phyloP scores from a whole-genome alignment of 192 early-diverging fungal genomes.

The Podila horticola region DNA sequence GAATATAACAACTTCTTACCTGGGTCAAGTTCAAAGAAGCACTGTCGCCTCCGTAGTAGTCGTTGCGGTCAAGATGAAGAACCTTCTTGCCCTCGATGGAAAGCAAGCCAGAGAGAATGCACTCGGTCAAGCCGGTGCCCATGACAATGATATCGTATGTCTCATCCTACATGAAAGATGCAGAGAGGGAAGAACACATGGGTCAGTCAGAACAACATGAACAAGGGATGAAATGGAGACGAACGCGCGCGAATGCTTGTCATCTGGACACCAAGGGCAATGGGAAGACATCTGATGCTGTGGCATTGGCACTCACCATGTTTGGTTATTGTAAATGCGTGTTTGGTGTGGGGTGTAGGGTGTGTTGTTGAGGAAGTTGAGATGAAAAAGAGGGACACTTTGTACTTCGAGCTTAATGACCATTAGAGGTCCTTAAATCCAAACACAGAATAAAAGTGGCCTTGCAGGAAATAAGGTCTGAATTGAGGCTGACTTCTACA shows the following conservation, averaged over 20 bases:
- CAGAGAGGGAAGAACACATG: neutral
- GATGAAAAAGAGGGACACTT: neutral
- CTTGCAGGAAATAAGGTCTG: too few species aligned
- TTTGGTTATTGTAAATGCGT: neutral
- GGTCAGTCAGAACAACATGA: neutral
- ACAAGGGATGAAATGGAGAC: too few species aligned
- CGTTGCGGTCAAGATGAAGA: slow-evolving; percentile 93
- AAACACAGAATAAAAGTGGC: too few species aligned
- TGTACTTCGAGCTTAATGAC: too few species aligned
- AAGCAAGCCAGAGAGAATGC: slow-evolving; percentile 87
- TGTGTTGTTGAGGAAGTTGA: slow-evolving; percentile 7
- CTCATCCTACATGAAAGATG: slow-evolving; percentile 71
- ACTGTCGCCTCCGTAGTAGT: slow-evolving; percentile 98
- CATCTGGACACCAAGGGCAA: neutral
- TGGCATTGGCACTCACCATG: neutral
- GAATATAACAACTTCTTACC: slow-evolving; percentile 56
- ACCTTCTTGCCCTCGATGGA: slow-evolving; percentile 94
- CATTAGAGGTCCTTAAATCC: too few species aligned
- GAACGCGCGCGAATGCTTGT: too few species aligned
- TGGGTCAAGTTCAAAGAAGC: slow-evolving; percentile 97
- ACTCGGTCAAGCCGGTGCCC: slow-evolving; percentile 91
- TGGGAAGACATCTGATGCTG: neutral
- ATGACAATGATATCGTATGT: slow-evolving; percentile 90
- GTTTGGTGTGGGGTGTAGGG: neutral
- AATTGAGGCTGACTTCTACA: too few species aligned